A percentile compares a stretch with the other conserved stretches of the same genome.
Conservation (phyloP, 495 filamentous ascomycete genomes). For the Xylaria longipes region DNA sequence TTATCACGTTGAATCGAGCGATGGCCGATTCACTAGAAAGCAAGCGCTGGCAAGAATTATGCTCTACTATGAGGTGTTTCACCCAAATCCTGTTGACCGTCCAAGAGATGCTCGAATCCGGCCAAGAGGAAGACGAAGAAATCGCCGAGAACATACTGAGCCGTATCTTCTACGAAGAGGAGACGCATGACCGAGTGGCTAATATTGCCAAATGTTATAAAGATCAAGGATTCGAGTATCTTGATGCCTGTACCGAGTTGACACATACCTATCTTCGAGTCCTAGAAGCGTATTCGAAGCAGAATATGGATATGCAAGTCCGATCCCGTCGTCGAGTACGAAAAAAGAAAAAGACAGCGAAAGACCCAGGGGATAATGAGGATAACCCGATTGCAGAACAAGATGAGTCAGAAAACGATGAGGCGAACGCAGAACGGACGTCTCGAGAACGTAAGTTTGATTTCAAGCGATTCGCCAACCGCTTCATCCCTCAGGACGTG, state of each 20-base stretch:
- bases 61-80: conserved; percentile 89
- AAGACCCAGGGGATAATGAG: conserved; percentile 46
- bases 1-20: conserved; percentile 81
- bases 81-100: conserved; percentile 87
- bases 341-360: conserved; percentile 70
- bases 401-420: conserved; percentile 77
- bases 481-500: conserved; percentile 82
- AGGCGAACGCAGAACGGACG: conserved; percentile 69
- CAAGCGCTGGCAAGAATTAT: conserved; percentile 86
- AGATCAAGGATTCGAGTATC: conserved; percentile 90
- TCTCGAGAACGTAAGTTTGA: conserved; percentile 91
- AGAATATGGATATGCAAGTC: conserved; percentile 91
- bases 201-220: conserved; percentile 82
- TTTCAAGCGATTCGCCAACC: conserved; percentile 80
- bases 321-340: conserved; percentile 74
- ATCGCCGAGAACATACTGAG: conserved; percentile 98
- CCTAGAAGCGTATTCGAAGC: conserved; percentile 90
- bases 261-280: conserved; percentile 90
- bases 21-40: conserved; percentile 80
- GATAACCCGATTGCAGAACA: conserved; percentile 52
- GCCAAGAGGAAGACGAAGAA: conserved; percentile 91
- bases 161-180: conserved; percentile 97
- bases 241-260: conserved; percentile 92
- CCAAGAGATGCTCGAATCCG: conserved; percentile 88
- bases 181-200: conserved; percentile 85